Evolutionary conservation across 495 filamentous ascomycete species (phyloP).

Genomic region (Aspergillus heteromorphus): DNA sequence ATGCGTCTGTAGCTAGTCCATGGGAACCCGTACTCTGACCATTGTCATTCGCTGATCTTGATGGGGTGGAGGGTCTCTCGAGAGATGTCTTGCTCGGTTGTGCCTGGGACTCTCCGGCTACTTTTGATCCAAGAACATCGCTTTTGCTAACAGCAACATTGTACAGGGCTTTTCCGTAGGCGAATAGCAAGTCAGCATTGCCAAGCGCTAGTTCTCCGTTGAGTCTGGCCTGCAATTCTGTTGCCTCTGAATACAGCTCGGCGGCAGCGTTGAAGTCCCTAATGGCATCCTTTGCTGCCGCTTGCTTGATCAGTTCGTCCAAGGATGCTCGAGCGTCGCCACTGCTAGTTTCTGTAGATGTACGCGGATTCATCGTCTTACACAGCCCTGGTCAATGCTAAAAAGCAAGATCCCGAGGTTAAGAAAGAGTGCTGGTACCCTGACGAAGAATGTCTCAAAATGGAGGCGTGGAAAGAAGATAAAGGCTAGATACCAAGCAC

Average conservation of each 20-base stretch:
- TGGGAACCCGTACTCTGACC: constrained; percentile 22
- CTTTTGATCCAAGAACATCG: constrained; percentile 83
- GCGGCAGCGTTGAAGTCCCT: constrained; percentile 81
- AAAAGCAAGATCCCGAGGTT: neutral
- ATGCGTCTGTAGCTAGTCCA: constrained; percentile 18
- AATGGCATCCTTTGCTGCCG: constrained; percentile 67
- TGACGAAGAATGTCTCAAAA: neutral
- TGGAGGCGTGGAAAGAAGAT: neutral
- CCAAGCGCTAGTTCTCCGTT: constrained; percentile 86
- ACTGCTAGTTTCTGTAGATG: constrained; percentile 2
- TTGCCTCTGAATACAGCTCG: constrained; percentile 81
- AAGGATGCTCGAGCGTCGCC: constrained; percentile 27
- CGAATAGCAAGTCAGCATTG: constrained; percentile 88
- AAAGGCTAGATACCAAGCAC: neutral
- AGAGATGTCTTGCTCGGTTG: constrained; percentile 28
- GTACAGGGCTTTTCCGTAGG: constrained; percentile 89
- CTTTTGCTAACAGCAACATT: constrained; percentile 90
- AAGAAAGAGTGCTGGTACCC: neutral
- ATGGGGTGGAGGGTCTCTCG: constrained; percentile 11
- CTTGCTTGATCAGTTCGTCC: constrained; percentile 48
- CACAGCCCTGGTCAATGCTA: constrained; percentile 20
- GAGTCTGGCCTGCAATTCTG: constrained; percentile 82
- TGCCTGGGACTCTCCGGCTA: constrained; percentile 52
- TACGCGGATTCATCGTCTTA: constrained; percentile 6
- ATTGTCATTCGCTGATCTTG: constrained; percentile 4